Conservation (phyloP, 345 rosid genomes). For the Sapria himalayana region DNA sequence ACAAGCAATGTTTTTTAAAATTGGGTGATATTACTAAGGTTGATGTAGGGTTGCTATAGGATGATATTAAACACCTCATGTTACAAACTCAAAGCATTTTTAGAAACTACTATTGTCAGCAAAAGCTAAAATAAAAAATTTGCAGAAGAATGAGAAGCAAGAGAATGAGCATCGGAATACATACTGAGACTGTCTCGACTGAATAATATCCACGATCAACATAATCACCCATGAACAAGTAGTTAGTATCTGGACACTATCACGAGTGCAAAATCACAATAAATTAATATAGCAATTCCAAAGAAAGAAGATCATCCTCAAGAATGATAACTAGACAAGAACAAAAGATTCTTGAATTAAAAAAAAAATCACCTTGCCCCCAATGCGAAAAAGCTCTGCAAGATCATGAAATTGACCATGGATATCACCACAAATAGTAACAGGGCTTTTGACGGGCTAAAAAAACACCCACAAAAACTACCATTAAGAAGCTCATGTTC, state of each 20-base stretch:
- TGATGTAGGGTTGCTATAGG: too few species aligned
- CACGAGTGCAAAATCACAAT: too few species aligned
- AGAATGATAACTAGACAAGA: slow-evolving; percentile 1
- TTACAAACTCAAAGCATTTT: too few species aligned
- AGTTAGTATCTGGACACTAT: slow-evolving; percentile 91
- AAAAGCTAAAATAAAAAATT: too few species aligned
- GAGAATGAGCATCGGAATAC: too few species aligned
- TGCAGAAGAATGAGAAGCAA: too few species aligned
- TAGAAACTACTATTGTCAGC: too few species aligned
- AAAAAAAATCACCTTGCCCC: slow-evolving; percentile 53
- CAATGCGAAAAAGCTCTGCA: slow-evolving; percentile 91
- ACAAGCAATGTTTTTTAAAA: too few species aligned
- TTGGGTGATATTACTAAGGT: too few species aligned
- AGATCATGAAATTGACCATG: slow-evolving; percentile 98
- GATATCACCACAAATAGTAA: slow-evolving; percentile 90
- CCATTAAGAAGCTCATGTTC: too few species aligned
- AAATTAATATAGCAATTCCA: neutral
- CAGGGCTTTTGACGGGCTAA: slow-evolving; percentile 90
- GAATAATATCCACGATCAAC: slow-evolving; percentile 96
- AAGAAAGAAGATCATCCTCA: slow-evolving; percentile 1
- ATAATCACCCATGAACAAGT: slow-evolving; percentile 93
- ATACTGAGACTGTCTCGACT: slow-evolving; percentile 87
- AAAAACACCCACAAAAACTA: too few species aligned
- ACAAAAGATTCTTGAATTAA: neutral
- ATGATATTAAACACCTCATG: too few species aligned